Conservation (phyloP, 305 asterid species). For the Plantago lanceolata region DNA sequence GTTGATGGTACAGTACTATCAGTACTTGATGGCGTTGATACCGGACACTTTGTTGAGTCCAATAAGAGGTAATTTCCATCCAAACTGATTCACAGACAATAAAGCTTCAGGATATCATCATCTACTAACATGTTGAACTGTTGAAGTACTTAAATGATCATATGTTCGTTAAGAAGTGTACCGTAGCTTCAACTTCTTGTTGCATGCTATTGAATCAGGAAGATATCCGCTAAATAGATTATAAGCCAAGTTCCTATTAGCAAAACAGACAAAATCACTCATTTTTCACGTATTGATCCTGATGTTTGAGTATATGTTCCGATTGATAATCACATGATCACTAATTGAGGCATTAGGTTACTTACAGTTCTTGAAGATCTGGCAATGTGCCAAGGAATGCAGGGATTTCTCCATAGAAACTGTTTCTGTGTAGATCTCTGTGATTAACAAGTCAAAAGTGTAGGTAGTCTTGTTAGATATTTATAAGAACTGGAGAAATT, state of each 20-base stretch:
- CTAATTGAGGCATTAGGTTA: constrained; percentile 2
- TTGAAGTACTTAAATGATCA: neutral
- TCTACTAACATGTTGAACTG: neutral
- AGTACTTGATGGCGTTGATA: too few species aligned
- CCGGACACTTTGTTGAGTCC: too few species aligned
- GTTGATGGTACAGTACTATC: constrained; percentile 9
- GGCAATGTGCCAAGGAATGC: constrained; percentile 43
- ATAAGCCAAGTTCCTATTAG: constrained; percentile 36
- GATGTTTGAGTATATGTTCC: neutral
- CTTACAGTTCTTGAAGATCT: constrained; percentile 36
- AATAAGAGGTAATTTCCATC: too few species aligned
- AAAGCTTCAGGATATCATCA: too few species aligned
- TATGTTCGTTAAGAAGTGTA: neutral
- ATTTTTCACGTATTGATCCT: constrained; percentile 1
- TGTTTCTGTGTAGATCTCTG: constrained; percentile 33
- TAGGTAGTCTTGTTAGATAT: too few species aligned
- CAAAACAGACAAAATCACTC: neutral
- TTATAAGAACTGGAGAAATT: too few species aligned
- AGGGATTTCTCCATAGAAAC: constrained; percentile 37
- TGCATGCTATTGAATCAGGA: constrained; percentile 42
- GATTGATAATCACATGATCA: too few species aligned
- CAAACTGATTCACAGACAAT: too few species aligned
- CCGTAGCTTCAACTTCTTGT: constrained; percentile 33
- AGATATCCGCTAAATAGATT: constrained; percentile 35
- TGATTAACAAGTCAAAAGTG: neutral